Base-by-base conservation (phyloP, 345 rosid species). In the Leavenworthia alabamica region DNA sequence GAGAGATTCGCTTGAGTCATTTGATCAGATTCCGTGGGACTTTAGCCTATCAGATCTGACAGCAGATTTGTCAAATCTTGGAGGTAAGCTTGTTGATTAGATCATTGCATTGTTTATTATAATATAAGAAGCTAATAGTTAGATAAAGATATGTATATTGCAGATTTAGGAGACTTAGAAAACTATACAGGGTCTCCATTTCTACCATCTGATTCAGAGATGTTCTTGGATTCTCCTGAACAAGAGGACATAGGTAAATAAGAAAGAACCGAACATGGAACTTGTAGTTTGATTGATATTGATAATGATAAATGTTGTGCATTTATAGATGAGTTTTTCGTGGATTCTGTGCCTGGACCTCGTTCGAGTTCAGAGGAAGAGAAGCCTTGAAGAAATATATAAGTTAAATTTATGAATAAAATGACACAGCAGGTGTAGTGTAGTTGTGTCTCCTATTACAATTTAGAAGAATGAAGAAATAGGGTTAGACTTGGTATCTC, bases 111-210 rank as follows among this genome's bases (percentile, higher is more conserved):
- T 42, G 12, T 39, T 36, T 26, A 4, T 26, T 27, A 15, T 26
- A n/a, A n/a, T n/a, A 17, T 41, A 39, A 58, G 0, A 35, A 67
- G 36, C 66, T 67, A 60, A 33, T 59, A 41, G 6, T 23, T 13
- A 17, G 60, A 60, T 68, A 50, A 68, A 68, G 68, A 70, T 11
- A 10, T 62, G 56, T 54, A 33, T 50, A 23, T 69, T 76, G 72
- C 89, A 93, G 99, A 89, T 82, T 78, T 93, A 68, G 99, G 96
- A 55, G 86, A 86, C 58, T 77, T 93, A 10, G 97, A 79, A 72
- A 93, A 89, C 80, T 87, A 93, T 75, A 82, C 96, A 14, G 86
- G 94, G 72, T 93, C 97, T n/a, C 99, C 97, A 2, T 93, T 85
- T 78, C 96, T 87, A 66, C 90, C 85, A 15, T 89, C 97, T 23